Conservation (phyloP, 352 stramenopile genomes). For the Pythium oligandrum region DNA sequence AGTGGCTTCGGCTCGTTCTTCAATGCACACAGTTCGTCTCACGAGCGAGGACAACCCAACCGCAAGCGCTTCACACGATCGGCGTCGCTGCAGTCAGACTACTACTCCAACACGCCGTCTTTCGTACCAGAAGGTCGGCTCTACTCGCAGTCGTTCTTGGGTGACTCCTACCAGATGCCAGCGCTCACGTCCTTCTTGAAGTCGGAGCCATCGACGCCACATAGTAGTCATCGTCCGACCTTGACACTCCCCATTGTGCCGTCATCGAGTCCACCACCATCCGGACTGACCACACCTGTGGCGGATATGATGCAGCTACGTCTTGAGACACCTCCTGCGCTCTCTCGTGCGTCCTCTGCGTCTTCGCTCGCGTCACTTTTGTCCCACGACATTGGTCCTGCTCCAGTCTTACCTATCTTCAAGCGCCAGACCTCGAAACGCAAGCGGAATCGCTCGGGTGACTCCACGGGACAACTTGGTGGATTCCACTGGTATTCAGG, state of each 20-base stretch:
- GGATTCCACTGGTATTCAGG: slow-evolving; percentile 39
- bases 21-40: too few species aligned
- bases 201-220: slow-evolving; percentile 2
- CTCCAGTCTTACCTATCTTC: neutral
- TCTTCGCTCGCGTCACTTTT: slow-evolving; percentile 18
- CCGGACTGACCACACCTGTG: slow-evolving; percentile 50
- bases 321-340: slow-evolving; percentile 36
- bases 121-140: neutral
- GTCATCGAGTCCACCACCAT: slow-evolving; percentile 2
- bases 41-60: slow-evolving; percentile 28
- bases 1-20: too few species aligned
- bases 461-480: slow-evolving; percentile 45
- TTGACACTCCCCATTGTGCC: slow-evolving; percentile 5
- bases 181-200: slow-evolving; percentile 6
- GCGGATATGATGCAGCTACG: slow-evolving; percentile 72
- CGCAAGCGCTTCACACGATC: slow-evolving; percentile 69
- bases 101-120: slow-evolving; percentile 50
- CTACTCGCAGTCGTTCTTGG: slow-evolving; percentile 8
- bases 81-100: slow-evolving; percentile 70
- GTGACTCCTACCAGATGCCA: slow-evolving; percentile 2
- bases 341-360: slow-evolving; percentile 17
- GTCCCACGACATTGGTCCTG: neutral
- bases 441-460: slow-evolving; percentile 67
- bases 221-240: neutral
- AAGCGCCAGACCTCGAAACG: slow-evolving; percentile 28